Base-by-base conservation (phyloP, 805 yeast species). In the Saturnispora saitoi region DNA sequence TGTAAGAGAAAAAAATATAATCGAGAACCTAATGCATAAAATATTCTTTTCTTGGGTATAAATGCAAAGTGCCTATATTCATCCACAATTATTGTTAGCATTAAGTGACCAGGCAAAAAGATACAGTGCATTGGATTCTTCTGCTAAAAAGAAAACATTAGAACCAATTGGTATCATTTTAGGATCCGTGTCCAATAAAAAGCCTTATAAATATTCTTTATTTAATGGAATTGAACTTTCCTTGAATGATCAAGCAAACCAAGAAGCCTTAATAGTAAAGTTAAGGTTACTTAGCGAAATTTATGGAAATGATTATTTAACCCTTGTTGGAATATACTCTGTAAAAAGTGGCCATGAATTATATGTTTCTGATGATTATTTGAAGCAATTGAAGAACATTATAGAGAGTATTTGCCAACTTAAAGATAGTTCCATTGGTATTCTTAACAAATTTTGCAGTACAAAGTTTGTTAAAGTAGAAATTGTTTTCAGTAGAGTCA, bases 321-420 rank as follows among this genome's bases (percentile, higher is more conserved):
- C 44, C 20, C 47, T 62, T 9, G 51, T 62, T n/a, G 66, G 66
- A 2, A 48, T 58, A 22, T 62, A 58, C 47, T 32, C 41, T 3
- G 50, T 55, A 3, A 34, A 28, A 10, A 36, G 15, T 24, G 32
- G 11, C 8, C 22, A 31, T 11, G 24, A 6, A 7, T 12, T 11
- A 19, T 9, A 11, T 12, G 28, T 24, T 24, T 24, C 28, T 2
- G 22, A 17, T 34, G 24, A 34, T 15, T 20, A 34, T 34, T 17
- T 34, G 38, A 17, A 5, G 7, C 24, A 9, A 6, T 31, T 42
- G 28, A 31, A 11, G 24, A 26, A 26, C 22, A 6, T 28, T 2
- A n/a, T 40, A n/a, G 24, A 41, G 6, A 17, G 5, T 8, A 19
- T 17, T 12, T 9, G 22, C 36, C 19, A 17, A 3, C n/a, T 8